Percentiles rank a stretch among this genome's conserved stretches.
Conservation (phyloP, 345 rosid genomes). For the Nephelium lappaceum region DNA sequence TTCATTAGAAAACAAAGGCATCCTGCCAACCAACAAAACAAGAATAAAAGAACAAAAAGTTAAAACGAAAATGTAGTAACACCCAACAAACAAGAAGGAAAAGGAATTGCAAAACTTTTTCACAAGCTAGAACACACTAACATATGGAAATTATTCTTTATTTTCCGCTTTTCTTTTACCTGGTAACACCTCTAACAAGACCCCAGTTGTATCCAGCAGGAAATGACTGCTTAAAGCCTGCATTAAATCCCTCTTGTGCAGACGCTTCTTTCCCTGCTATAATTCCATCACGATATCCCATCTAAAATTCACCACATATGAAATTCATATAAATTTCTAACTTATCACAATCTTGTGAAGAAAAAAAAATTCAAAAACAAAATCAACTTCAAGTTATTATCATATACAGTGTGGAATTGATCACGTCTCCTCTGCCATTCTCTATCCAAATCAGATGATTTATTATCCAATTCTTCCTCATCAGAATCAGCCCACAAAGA, state of each 20-base stretch:
- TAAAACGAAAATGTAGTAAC: not conserved
- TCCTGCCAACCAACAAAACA: too few species aligned
- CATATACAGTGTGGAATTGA: constrained; percentile 50
- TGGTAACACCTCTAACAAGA: constrained; percentile 70
- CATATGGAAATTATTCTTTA: not conserved
- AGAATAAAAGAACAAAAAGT: not conserved
- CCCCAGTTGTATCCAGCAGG: constrained; percentile 73
- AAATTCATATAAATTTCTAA: constrained; percentile 1
- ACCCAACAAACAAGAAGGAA: not conserved
- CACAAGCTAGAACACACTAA: not conserved
- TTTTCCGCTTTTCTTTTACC: constrained; percentile 40
- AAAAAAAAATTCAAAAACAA: not conserved
- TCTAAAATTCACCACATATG: constrained; percentile 32
- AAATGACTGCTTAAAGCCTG: constrained; percentile 73
- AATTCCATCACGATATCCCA: constrained; percentile 85
- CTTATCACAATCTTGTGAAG: not conserved
- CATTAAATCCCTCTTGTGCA: constrained; percentile 80
- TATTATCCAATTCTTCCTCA: constrained; percentile 49
- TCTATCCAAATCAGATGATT: constrained; percentile 39
- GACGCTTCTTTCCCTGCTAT: constrained; percentile 73
- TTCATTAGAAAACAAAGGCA: not conserved
- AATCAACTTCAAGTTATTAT: not conserved
- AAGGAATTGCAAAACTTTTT: not conserved
- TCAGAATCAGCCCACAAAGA: constrained; percentile 47
- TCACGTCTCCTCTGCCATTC: constrained; percentile 50